Evolutionary conservation across 176 grass and related monocot genomes (phyloP).

Genomic region (Guadua angustifolia): DNA sequence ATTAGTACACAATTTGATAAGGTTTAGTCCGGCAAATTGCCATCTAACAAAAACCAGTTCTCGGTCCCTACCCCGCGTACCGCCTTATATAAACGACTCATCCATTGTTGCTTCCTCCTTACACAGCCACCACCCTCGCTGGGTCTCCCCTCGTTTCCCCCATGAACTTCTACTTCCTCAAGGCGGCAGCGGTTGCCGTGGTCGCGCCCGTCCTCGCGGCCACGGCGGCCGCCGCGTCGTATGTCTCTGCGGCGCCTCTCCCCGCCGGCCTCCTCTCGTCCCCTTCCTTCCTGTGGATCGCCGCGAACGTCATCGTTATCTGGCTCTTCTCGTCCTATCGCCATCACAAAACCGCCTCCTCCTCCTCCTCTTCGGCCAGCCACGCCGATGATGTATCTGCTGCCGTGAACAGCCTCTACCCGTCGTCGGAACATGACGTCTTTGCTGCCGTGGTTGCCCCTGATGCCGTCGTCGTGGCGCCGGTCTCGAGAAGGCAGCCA

Average conservation of each 20-base stretch:
- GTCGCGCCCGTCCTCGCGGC: constrained; percentile 17
- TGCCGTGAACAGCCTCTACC: constrained; percentile 11
- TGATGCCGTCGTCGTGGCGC: neutral
- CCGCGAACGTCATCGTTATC: constrained; percentile 60
- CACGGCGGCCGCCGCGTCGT: constrained; percentile 25
- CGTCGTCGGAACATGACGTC: neutral
- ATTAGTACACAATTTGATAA: too few species aligned
- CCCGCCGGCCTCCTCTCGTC: constrained; percentile 21
- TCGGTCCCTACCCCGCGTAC: neutral
- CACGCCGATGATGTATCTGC: neutral
- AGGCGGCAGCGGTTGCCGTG: constrained; percentile 8
- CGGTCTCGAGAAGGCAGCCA: neutral
- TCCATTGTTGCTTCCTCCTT: neutral
- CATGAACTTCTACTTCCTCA: constrained; percentile 45
- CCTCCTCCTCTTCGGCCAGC: neutral
- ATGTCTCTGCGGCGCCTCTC: neutral
- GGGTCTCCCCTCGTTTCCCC: neutral
- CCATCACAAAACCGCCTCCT: neutral
- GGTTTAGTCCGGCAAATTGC: too few species aligned
- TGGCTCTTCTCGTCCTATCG: constrained; percentile 51
- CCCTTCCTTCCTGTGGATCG: constrained; percentile 39
- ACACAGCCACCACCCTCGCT: neutral
- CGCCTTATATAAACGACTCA: constrained; percentile 36
- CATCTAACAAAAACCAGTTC: too few species aligned
- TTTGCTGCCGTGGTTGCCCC: neutral